Conservation (phyloP, 768 basidiomycete species). For the Panus rudis region DNA sequence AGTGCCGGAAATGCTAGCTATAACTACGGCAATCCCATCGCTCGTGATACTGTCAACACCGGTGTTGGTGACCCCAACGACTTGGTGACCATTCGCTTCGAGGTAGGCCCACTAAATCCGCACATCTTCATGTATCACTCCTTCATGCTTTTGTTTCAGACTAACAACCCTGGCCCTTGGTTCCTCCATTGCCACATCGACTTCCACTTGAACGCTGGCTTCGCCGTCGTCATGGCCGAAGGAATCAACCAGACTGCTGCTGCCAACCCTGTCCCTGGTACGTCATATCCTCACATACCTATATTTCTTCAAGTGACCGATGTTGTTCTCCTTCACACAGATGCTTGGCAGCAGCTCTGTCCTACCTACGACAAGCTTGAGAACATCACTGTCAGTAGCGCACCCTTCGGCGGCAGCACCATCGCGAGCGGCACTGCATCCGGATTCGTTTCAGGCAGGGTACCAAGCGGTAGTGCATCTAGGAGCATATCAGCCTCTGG, state of each 20-base stretch:
- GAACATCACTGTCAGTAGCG: slow-evolving; percentile 1
- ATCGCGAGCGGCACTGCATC: no score
- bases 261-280: slow-evolving; percentile 6
- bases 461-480: no score
- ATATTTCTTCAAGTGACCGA: neutral
- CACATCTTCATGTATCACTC: neutral
- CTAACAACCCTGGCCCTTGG: slow-evolving; percentile 58
- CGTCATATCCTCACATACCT: neutral
- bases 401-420: no score
- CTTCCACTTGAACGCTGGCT: slow-evolving; percentile 27
- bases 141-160: neutral
- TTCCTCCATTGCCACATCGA: slow-evolving; percentile 24
- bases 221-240: slow-evolving; percentile 36
- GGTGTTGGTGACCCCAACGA: slow-evolving; percentile 24
- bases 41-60: slow-evolving; percentile 29
- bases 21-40: slow-evolving; percentile 49
- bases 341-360: slow-evolving; percentile 12
- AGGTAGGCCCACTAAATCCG: neutral
- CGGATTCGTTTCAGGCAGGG: no score
- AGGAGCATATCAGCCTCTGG: no score
- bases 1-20: slow-evolving; percentile 30
- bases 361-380: slow-evolving; percentile 11
- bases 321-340: neutral
- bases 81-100: slow-evolving; percentile 42
- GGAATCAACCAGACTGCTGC: slow-evolving; percentile 14